Base-by-base conservation (phyloP, 1,139 yeast genomes). In the Diutina neorugosa region DNA sequence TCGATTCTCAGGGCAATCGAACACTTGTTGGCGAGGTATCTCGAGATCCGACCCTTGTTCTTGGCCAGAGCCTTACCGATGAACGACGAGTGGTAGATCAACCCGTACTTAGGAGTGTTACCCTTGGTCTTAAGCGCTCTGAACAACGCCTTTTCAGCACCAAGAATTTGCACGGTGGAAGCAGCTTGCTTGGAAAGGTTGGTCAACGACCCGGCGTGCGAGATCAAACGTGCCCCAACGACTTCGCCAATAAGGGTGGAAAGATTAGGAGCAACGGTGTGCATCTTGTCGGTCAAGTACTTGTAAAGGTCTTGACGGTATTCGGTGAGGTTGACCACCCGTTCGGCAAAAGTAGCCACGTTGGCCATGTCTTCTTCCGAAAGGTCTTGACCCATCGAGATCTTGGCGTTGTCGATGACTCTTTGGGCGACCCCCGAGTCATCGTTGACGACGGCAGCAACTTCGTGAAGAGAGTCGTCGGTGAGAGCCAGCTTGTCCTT, bases 321-420 rank as follows among this genome's bases (percentile, higher is more conserved):
- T 62, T 89, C 96, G 58, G 96, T 84, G 69, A 94, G 81, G 60
- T 89, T 88, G 56, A 89, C 96, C 56, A 93, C 96, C 73, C 96
- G 90, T 67, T 88, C 85, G 58, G 98, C 99, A 66, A 94, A 89
- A 51, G 93, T 82, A 63, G 83, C 74, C 58, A 94, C 93, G 68
- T 93, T 93, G 61, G 81, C 83, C 82, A 94, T 86, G 72, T 93
- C 98, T 65, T 85, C 81, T 65, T 88, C 96, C 58, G 96, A 86
- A 62, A 93, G 84, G 72, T 93, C 99, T 71, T 94, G 96, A 70
- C 99, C 98, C 99, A 94, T 93, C 52, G 98, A 91, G 64, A 93
- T 88, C 76, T 90, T 88, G 61, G 96, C 93, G 84, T 74, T 74
- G 61, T 73, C 96, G 63, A 93, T 85, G 59, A 93, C 82, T 71